Conservation (phyloP, 1,284 basidiomycete species). For the Afroboletus lepidellus region DNA sequence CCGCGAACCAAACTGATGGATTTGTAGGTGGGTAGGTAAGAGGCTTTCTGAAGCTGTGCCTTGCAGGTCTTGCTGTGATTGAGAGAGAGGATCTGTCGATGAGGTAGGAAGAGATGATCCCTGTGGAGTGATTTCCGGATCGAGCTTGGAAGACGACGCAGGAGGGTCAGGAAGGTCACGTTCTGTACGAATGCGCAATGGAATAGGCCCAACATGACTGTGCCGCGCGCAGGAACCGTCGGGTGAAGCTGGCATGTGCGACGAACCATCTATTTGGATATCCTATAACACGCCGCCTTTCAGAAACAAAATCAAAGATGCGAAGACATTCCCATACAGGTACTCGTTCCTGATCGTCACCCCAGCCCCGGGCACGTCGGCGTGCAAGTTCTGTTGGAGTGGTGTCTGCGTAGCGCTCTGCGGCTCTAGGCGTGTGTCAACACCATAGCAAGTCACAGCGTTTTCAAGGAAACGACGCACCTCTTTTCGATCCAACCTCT, state of each 20-base stretch:
- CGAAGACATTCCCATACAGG: slow-evolving; percentile 15
- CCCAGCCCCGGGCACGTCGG: slow-evolving; percentile 70
- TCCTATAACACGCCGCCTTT: slow-evolving; percentile 12
- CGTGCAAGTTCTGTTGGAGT: slow-evolving; percentile 56
- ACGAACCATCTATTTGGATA: slow-evolving; percentile 12
- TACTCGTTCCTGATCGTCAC: slow-evolving; percentile 32
- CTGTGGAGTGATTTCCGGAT: slow-evolving; percentile 14
- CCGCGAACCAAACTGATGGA: slow-evolving; percentile 77
- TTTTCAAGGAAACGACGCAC: slow-evolving; percentile 36
- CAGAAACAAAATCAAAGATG: slow-evolving; percentile 2
- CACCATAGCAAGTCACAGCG: background rate
- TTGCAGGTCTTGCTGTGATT: slow-evolving; percentile 31
- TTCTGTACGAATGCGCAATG: slow-evolving; percentile 27
- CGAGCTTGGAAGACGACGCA: slow-evolving; percentile 6
- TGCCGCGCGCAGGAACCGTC: slow-evolving; percentile 6
- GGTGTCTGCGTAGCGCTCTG: slow-evolving; percentile 69
- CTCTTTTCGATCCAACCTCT: slow-evolving; percentile 83
- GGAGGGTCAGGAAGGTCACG: slow-evolving; percentile 20
- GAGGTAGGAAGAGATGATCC: slow-evolving; percentile 15
- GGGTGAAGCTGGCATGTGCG: background rate
- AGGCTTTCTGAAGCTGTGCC: slow-evolving; percentile 37
- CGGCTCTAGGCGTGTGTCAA: slow-evolving; percentile 52
- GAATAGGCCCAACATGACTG: slow-evolving; percentile 7
- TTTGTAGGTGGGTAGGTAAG: slow-evolving; percentile 57
- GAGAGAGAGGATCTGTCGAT: slow-evolving; percentile 19